Base-by-base conservation (phyloP, 805 yeast species). In the Jamesozyma spencerorum region DNA sequence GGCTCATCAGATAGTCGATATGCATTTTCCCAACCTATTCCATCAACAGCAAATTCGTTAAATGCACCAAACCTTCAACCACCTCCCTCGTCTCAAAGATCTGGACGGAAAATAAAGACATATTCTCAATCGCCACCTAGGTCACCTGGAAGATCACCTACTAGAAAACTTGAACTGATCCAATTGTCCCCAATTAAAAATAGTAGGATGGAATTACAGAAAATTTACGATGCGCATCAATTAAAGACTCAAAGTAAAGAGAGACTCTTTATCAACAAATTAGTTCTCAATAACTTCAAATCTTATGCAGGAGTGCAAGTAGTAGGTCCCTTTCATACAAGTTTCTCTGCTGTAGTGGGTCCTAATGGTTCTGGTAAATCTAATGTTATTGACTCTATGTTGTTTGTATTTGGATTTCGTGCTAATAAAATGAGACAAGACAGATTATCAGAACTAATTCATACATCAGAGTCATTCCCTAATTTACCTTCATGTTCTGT, bases 311-410 rank as follows among this genome's bases (percentile, higher is more conserved):
- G 98, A 0, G 66, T 72, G 14, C 97, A 92, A 63, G 75, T 76
- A 5, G 84, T 92, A 38, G 99, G 99, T 0, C 99, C 99, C 0
- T 92, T 92, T 62, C 83, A 92, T 53, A 65, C 88, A 29, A 85
- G 94, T 4, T 94, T 92, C 55, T 85, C 95, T 10, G 97, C 99
- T 0, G 94, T 92, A 10, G 97, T 92, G 12, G 99, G 99, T 0
- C 98, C 98, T 4, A 92, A 92, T 60, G 99, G 99, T 7, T 83
- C 95, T 11, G 99, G 99, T 2, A 92, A 92, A 63, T 88, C 97
- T 13, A 92, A 94, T 56, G 97, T 92, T 48, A 92, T 92, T 60
- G 98, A 94, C 60, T 86, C 97, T 4, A 78, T 92, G 71, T 72
- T 94, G 27, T 92, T 92, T 61, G 98, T 94, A 1, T 92, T 92